Percentiles rank a stretch among this genome's conserved stretches.
These are phyloP conservation scores for Komagataella pseudopastoris DNA, from an alignment of 805 yeast genomes.

Conservation along the genomic window DNA sequence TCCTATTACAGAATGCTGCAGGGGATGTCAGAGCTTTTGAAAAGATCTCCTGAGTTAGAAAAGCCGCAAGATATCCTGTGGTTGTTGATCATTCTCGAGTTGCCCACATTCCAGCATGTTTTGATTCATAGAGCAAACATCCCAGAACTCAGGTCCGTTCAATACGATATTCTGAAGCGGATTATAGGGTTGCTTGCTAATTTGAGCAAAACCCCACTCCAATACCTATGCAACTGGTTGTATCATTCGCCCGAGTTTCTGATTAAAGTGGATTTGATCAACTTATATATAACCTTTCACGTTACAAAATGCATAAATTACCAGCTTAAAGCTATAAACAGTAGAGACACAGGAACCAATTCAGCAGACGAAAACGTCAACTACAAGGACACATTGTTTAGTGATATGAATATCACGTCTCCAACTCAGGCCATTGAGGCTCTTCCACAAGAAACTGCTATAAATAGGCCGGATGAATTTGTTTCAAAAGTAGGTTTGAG, in stretches of 20 bases:
- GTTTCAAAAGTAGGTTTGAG: slow-evolving; percentile 24
- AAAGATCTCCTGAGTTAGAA: slow-evolving; percentile 28
- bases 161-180: slow-evolving; percentile 62
- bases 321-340: slow-evolving; percentile 7
- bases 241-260: slow-evolving; percentile 31
- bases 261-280: slow-evolving; percentile 50
- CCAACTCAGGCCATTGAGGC: neutral
- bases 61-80: slow-evolving; percentile 35
- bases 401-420: neutral
- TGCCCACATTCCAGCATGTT: slow-evolving; percentile 46
- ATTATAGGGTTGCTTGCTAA: slow-evolving; percentile 55
- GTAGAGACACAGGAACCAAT: slow-evolving; percentile 1
- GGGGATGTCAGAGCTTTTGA: slow-evolving; percentile 37
- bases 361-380: slow-evolving; percentile 15
- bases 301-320: slow-evolving; percentile 37
- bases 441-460: neutral
- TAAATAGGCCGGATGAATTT: neutral
- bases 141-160: slow-evolving; percentile 37
- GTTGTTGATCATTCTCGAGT: slow-evolving; percentile 53
- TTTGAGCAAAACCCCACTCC: slow-evolving; percentile 22
- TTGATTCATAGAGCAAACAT: slow-evolving; percentile 19
- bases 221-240: slow-evolving; percentile 40
- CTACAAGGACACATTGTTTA: slow-evolving; percentile 12
- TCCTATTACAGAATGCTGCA: slow-evolving; percentile 44
- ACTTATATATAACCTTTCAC: slow-evolving; percentile 69